A percentile compares a stretch with the other conserved stretches of the same genome.
These are phyloP conservation scores for Citrus maxima DNA, from an alignment of 345 rosid species.

Conservation along the genomic window DNA sequence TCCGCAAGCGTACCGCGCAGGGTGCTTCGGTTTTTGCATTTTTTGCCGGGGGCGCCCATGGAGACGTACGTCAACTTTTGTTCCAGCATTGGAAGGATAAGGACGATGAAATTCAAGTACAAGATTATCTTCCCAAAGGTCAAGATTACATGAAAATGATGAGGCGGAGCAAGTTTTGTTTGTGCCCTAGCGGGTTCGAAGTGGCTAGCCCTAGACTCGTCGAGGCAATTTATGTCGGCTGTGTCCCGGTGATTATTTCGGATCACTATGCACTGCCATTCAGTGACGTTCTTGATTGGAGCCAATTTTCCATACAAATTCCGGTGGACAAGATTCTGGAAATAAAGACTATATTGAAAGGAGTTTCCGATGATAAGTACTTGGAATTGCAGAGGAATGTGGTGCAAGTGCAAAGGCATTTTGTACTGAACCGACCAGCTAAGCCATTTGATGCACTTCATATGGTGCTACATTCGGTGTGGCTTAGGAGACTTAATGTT, in stretches of 20 bases:
- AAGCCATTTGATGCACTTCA: constrained; percentile 57
- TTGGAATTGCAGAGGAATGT: constrained; percentile 39
- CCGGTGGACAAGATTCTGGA: constrained; percentile 36
- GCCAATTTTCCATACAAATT: constrained; percentile 38
- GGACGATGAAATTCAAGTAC: constrained; percentile 50
- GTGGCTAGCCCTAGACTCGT: constrained; percentile 70
- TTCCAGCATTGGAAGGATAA: constrained; percentile 63
- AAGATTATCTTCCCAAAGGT: constrained; percentile 38
- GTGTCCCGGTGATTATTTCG: constrained; percentile 58
- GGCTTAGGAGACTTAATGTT: constrained; percentile 65
- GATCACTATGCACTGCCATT: constrained; percentile 48
- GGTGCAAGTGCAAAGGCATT: constrained; percentile 44
- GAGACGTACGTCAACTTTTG: constrained; percentile 42
- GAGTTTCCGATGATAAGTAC: constrained; percentile 28
- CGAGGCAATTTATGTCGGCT: constrained; percentile 45
- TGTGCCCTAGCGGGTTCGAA: constrained; percentile 69
- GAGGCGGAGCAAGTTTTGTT: constrained; percentile 46
- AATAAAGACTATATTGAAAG: constrained; percentile 45
- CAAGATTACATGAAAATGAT: constrained; percentile 40
- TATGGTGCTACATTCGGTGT: constrained; percentile 66
- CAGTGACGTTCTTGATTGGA: constrained; percentile 65
- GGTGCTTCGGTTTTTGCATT: constrained; percentile 56
- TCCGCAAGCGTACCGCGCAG: constrained; percentile 8
- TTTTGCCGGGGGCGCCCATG: constrained; percentile 68
- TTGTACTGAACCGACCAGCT: constrained; percentile 50